Conservation (phyloP, 1,284 basidiomycete species). For the Exsudoporus floridanus region DNA sequence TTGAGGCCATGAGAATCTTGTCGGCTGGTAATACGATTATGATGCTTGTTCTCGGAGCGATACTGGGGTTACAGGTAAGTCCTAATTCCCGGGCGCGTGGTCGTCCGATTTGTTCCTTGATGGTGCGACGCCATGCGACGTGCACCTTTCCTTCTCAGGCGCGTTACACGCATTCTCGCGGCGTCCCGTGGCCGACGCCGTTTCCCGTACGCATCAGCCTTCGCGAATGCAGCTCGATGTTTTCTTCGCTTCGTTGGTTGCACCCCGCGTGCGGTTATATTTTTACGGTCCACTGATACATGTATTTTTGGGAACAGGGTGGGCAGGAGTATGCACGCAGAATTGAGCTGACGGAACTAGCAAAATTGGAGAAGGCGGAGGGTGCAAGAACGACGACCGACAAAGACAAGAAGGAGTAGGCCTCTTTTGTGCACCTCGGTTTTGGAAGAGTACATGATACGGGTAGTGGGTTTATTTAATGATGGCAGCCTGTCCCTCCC, state of each 20-base stretch:
- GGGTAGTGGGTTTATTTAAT: slow-evolving; percentile 5
- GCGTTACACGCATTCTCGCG: slow-evolving; percentile 5
- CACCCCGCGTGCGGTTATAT: slow-evolving; percentile 9
- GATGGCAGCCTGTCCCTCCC: not conserved
- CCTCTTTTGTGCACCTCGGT: slow-evolving; percentile 2
- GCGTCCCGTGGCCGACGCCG: slow-evolving; percentile 16
- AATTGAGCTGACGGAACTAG: slow-evolving; percentile 59
- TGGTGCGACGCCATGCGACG: slow-evolving; percentile 1
- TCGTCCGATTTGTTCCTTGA: not conserved
- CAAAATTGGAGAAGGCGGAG: slow-evolving; percentile 41
- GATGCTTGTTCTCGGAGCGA: slow-evolving; percentile 60
- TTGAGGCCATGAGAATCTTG: slow-evolving; percentile 77
- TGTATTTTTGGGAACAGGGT: slow-evolving; percentile 50
- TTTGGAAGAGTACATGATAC: slow-evolving; percentile 3
- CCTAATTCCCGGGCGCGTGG: not conserved
- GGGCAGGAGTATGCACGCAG: slow-evolving; percentile 85
- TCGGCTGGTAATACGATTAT: slow-evolving; percentile 85
- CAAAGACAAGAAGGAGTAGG: slow-evolving; percentile 43
- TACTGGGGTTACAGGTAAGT: slow-evolving; percentile 71
- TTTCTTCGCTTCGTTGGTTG: slow-evolving; percentile 11
- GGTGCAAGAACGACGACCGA: slow-evolving; percentile 35
- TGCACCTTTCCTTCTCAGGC: slow-evolving; percentile 10
- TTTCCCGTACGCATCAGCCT: slow-evolving; percentile 2
- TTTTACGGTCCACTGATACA: slow-evolving; percentile 19
- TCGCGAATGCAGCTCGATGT: not conserved